phyloP scores from a whole-genome alignment of 192 early-diverging fungal genomes.

The Backusella sp. region DNA sequence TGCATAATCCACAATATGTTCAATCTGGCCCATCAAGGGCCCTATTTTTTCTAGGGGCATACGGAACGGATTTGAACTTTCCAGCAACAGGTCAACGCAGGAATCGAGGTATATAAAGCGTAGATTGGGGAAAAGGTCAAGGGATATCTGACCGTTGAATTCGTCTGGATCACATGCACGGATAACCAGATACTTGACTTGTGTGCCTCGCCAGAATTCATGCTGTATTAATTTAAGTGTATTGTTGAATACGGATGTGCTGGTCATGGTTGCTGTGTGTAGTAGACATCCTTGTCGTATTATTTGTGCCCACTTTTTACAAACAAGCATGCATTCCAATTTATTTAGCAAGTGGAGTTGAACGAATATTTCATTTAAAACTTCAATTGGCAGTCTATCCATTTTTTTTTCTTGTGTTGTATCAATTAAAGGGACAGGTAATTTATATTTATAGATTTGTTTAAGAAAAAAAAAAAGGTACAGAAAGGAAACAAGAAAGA shows the following conservation, averaged over 20 bases:
- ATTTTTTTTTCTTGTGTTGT: neutral
- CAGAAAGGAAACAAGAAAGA: too few species aligned
- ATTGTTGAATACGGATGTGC: neutral
- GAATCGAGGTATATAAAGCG: neutral
- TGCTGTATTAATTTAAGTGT: neutral
- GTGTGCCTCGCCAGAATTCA: neutral
- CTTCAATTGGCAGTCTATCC: neutral
- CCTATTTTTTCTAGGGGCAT: neutral
- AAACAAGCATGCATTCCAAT: neutral
- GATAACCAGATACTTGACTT: neutral
- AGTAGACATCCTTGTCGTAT: neutral
- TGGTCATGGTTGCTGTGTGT: neutral
- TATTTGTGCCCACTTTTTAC: neutral
- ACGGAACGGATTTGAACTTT: neutral
- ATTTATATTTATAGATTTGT: neutral
- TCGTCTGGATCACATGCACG: neutral
- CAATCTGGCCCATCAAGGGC: neutral
- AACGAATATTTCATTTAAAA: conserved; percentile 2
- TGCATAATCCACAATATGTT: neutral
- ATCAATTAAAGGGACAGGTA: neutral
- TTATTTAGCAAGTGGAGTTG: neutral
- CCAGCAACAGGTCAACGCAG: neutral
- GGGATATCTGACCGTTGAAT: neutral
- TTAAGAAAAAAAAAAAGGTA: neutral
- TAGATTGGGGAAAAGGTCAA: neutral